These are phyloP conservation scores for Allantophomopsis lycopodina DNA, from an alignment of 2,329 filamentous ascomycete genomes.

Conservation along the genomic window DNA sequence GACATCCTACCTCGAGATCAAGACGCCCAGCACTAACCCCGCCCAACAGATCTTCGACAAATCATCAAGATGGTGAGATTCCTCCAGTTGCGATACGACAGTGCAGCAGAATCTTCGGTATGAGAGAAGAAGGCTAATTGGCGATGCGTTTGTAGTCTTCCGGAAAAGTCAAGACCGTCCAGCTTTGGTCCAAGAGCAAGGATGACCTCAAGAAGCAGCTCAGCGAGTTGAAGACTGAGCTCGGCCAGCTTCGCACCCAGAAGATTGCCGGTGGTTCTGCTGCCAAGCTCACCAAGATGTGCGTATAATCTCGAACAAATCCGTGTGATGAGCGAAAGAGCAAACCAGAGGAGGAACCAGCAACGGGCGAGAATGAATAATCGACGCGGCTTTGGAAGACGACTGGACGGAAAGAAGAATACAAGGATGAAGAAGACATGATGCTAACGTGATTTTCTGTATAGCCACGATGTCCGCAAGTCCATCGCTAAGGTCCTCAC, in stretches of 20 bases:
- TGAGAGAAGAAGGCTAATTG: constrained; percentile 11
- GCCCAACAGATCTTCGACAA: constrained; percentile 11
- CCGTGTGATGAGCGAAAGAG: neutral
- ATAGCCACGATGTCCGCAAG: constrained; percentile 96
- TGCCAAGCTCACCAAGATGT: constrained; percentile 97
- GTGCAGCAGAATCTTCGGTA: neutral
- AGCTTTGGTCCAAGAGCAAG: constrained; percentile 99
- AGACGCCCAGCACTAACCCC: constrained; percentile 11
- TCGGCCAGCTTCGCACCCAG: constrained; percentile 92
- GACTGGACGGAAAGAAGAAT: no score
- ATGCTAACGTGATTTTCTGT: constrained; percentile 9
- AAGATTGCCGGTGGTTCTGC: constrained; percentile 90
- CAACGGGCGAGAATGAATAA: neutral
- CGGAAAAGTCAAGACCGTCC: constrained; percentile 79
- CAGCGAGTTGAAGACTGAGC: constrained; percentile 88
- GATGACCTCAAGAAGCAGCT: constrained; percentile 94
- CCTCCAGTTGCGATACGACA: neutral
- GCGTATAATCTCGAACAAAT: constrained; percentile 26
- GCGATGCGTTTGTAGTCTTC: constrained; percentile 33
- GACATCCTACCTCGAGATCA: neutral
- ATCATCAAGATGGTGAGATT: constrained; percentile 20
- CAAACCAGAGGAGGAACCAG: neutral
- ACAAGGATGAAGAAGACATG: no score
- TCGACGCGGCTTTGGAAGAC: no score
- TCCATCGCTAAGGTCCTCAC: constrained; percentile 98